These are phyloP conservation scores for Cyclostephanos tholiformis DNA, from an alignment of 108 stramenopile genomes.

Conservation along the genomic window DNA sequence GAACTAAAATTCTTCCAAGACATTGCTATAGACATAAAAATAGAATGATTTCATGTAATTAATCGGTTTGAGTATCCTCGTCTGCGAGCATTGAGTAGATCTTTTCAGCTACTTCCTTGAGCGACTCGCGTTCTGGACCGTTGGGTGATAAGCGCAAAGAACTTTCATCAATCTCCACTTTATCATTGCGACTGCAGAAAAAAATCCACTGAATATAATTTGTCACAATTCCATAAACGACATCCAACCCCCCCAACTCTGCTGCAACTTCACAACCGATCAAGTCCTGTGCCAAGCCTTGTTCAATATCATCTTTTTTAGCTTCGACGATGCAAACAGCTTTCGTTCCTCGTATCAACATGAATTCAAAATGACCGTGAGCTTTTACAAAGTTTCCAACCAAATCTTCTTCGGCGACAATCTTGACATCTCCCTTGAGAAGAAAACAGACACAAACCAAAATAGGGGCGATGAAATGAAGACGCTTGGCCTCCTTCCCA, in stretches of 20 bases:
- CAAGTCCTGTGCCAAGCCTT: slow-evolving; percentile 37
- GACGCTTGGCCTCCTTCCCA: slow-evolving; percentile 27
- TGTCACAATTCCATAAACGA: no score
- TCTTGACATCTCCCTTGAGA: slow-evolving; percentile 17
- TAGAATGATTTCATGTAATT: slow-evolving; percentile 7
- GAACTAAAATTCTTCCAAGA: slow-evolving; percentile 1
- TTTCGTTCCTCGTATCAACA: no score
- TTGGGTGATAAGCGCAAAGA: no score
- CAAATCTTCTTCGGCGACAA: no score
- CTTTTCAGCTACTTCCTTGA: no score
- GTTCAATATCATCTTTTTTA: slow-evolving; percentile 30
- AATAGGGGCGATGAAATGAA: slow-evolving; percentile 28
- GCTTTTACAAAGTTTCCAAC: no score
- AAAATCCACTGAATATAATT: no score
- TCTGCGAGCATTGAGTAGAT: slow-evolving; percentile 21
- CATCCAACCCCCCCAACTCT: slow-evolving; percentile 24
- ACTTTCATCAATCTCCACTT: no score
- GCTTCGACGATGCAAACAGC: slow-evolving; percentile 28
- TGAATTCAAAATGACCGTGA: no score
- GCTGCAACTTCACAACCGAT: slow-evolving; percentile 32
- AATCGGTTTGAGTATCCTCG: slow-evolving; percentile 9
- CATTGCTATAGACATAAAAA: slow-evolving; percentile 3
- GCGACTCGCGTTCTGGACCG: no score
- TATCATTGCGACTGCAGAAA: no score
- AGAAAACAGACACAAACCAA: slow-evolving; percentile 30